Evolutionary conservation across 805 yeast genomes (phyloP).

Genomic region (Yamadazyma endophytica): DNA sequence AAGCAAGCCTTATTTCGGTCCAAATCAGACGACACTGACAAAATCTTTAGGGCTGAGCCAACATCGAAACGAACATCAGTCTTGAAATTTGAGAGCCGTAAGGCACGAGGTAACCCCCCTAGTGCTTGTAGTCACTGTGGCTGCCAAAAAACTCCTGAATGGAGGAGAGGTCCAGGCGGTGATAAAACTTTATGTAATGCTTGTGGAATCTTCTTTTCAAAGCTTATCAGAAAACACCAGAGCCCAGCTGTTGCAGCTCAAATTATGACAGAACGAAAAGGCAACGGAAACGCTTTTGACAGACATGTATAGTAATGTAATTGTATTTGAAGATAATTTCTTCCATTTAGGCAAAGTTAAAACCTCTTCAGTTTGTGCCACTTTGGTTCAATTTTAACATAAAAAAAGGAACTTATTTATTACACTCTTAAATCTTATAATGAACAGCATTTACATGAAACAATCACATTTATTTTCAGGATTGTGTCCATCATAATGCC

Average conservation of each 20-base stretch:
- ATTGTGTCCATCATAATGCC: too few species aligned
- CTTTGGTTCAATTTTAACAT: too few species aligned
- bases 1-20: too few species aligned
- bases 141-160: constrained; percentile 76
- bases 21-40: too few species aligned
- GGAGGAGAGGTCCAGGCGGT: constrained; percentile 90
- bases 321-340: too few species aligned
- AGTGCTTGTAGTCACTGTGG: constrained; percentile 56
- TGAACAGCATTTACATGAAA: too few species aligned
- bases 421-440: too few species aligned
- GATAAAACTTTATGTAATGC: constrained; percentile 85
- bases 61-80: neutral
- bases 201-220: constrained; percentile 76
- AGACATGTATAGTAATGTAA: constrained; percentile 14
- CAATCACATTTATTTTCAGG: too few species aligned
- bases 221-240: constrained; percentile 50
- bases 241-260: constrained; percentile 32
- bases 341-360: too few species aligned
- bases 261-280: constrained; percentile 23
- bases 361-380: too few species aligned
- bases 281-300: constrained; percentile 12
- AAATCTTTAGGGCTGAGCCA: too few species aligned
- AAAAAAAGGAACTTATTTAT: too few species aligned
- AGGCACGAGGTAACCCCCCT: neutral
- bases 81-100: neutral